Evolutionary conservation across 2,329 filamentous ascomycete species (phyloP), one percentile per base, ranked within the genome.

Genomic region (Rachicladosporium sp.): DNA sequence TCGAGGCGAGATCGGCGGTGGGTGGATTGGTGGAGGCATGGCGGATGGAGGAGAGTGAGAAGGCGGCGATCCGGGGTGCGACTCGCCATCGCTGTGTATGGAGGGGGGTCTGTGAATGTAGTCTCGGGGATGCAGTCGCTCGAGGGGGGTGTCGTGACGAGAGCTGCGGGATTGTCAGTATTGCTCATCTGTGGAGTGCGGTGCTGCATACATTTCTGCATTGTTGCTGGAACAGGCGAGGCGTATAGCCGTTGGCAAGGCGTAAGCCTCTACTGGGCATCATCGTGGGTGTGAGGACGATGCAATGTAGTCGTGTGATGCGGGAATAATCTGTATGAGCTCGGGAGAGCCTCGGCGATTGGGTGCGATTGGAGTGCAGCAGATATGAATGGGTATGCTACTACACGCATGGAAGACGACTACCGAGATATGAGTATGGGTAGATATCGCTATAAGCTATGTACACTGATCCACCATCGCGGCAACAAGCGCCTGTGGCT

Each of bases 211-310:
- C 56, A 48, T 52, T 50, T 45, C 55, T 48, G 46, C 43, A 50
- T 45, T 52, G 51, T 11, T 40, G 35, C 30, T 45, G 52, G 31
- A 44, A 48, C 35, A 50, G 29, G 9, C 47, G 46, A 36, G 53
- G 44, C 34, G 48, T 38, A 36, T 45, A 39, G 43, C 49, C 47
- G 38, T 45, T 41, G 41, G 55, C 54, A 44, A 60, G 53, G 51
- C 58, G 60, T 32, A 67, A 50, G 47, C 65, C 66, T 63, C 65
- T 65, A 54, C 64, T 67, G 49, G 65, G 63, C 57, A 68, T 61
- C 66, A 68, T 69, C 38, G 37, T 50, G 44, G 36, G 33, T 33
- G 12, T 31, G 35, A 42, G 36, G 23, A 8, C 23, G 23, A 27
- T 27, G 23, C 23, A 27, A 27, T 6, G 7, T 27, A 27, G 23